phyloP scores from a whole-genome alignment of 148 eudicot genomes.

The Agrostemma githago region DNA sequence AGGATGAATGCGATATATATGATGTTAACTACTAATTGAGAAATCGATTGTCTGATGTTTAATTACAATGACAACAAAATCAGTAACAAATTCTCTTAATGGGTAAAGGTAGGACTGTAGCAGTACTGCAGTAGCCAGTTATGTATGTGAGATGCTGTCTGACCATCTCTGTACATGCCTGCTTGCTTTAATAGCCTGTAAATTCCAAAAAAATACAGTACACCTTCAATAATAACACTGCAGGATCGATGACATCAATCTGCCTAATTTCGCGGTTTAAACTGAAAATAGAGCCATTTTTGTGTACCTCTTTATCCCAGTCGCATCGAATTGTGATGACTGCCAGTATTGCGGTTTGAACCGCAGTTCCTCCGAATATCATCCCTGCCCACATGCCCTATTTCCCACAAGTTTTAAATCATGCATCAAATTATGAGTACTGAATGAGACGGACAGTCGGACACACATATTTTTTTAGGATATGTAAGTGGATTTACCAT shows the following conservation, averaged over 20 bases:
- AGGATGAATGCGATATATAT: too few species aligned
- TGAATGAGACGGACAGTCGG: background rate
- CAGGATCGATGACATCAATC: background rate
- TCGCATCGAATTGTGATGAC: conserved; percentile 42
- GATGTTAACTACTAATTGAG: background rate
- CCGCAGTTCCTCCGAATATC: conserved; percentile 57
- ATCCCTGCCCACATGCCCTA: conserved; percentile 69
- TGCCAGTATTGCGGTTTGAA: conserved; percentile 46
- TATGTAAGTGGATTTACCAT: conserved; percentile 23
- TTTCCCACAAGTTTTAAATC: background rate
- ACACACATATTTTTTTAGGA: too few species aligned
- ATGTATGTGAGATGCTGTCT: conserved; percentile 10
- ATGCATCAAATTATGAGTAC: background rate
- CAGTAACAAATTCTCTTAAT: background rate
- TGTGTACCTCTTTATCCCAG: conserved; percentile 58
- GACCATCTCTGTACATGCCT: conserved; percentile 37
- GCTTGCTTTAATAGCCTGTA: conserved; percentile 49
- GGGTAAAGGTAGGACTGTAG: too few species aligned
- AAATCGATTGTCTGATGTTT: background rate
- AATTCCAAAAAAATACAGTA: conserved; percentile 6
- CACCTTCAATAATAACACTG: background rate
- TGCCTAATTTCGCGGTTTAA: background rate
- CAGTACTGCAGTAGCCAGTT: background rate
- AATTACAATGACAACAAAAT: background rate
- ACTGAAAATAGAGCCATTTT: background rate